Evolutionary conservation across 106 monocot species (phyloP).

Genomic region (Dendrobium catenatum): DNA sequence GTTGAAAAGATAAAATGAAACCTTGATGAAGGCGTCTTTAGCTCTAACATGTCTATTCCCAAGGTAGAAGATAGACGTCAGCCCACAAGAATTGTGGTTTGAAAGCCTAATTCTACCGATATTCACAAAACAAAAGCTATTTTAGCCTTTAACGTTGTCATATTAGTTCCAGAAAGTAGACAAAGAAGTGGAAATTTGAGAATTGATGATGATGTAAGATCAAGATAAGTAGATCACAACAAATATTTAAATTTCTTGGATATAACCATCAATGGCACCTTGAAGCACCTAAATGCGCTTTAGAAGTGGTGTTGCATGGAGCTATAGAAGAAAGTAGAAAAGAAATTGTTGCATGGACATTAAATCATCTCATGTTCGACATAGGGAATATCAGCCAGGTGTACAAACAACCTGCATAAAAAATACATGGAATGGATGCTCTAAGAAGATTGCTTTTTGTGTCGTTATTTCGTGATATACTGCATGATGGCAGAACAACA

Average conservation of each 20-base stretch:
- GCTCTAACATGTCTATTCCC: conserved; percentile 9
- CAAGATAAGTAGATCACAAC: conserved; percentile 24
- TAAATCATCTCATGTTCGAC: conserved; percentile 92
- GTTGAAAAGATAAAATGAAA: neutral
- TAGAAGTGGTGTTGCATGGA: too few species aligned
- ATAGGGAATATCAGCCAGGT: conserved; percentile 91
- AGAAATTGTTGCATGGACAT: conserved; percentile 83
- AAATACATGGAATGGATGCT: conserved; percentile 88
- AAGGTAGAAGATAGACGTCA: conserved; percentile 41
- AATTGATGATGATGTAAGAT: conserved; percentile 13
- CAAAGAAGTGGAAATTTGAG: neutral
- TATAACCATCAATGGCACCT: too few species aligned
- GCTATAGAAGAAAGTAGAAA: conserved; percentile 46
- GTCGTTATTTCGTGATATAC: conserved; percentile 70
- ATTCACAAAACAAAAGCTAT: conserved; percentile 13
- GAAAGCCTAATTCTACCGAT: conserved; percentile 60
- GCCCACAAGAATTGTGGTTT: conserved; percentile 84
- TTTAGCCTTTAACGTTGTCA: conserved; percentile 1
- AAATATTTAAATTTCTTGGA: too few species aligned
- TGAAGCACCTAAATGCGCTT: too few species aligned
- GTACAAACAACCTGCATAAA: conserved; percentile 90
- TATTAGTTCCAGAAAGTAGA: conserved; percentile 8
- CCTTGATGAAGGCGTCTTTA: neutral
- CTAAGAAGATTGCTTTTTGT: conserved; percentile 75
- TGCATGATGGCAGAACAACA: conserved; percentile 91